phyloP scores from a whole-genome alignment of 2,329 filamentous ascomycete genomes.

The Paradendryphiella salina region DNA sequence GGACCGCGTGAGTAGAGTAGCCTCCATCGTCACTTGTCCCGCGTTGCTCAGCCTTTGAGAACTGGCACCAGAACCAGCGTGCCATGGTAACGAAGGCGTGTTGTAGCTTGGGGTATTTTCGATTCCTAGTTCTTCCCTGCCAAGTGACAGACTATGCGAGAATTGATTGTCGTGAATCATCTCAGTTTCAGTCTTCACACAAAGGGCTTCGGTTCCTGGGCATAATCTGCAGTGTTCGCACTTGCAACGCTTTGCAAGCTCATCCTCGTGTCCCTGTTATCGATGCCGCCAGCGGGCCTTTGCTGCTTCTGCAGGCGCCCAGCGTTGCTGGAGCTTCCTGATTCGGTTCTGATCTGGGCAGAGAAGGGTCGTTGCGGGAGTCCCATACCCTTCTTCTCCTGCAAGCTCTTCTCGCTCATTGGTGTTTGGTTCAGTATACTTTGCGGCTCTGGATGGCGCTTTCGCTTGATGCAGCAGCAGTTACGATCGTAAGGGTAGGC shows the following conservation, averaged over 20 bases:
- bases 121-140: not conserved
- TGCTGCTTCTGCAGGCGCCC: conserved; percentile 9
- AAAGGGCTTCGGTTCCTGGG: conserved; percentile 31
- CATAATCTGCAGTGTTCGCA: conserved; percentile 16
- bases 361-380: conserved; percentile 20
- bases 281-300: not conserved
- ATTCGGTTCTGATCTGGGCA: conserved; percentile 14
- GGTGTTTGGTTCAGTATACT: conserved; percentile 11
- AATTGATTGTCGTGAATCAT: not conserved
- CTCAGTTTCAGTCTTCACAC: conserved; percentile 15
- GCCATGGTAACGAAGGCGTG: too few species aligned
- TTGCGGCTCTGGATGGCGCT: conserved; percentile 14
- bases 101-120: not conserved
- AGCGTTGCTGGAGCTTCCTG: conserved; percentile 17
- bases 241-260: conserved; percentile 24
- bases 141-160: too few species aligned
- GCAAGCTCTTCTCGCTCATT: conserved; percentile 13
- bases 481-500: conserved; percentile 29
- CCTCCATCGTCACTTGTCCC: too few species aligned
- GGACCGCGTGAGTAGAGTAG: too few species aligned
- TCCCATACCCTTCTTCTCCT: conserved; percentile 20
- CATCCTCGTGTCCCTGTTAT: conserved; percentile 11
- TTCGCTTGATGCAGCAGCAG: conserved; percentile 32
- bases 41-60: too few species aligned
- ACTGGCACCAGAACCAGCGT: too few species aligned